phyloP scores from a whole-genome alignment of 768 basidiomycete genomes.

The Russula brevipes region DNA sequence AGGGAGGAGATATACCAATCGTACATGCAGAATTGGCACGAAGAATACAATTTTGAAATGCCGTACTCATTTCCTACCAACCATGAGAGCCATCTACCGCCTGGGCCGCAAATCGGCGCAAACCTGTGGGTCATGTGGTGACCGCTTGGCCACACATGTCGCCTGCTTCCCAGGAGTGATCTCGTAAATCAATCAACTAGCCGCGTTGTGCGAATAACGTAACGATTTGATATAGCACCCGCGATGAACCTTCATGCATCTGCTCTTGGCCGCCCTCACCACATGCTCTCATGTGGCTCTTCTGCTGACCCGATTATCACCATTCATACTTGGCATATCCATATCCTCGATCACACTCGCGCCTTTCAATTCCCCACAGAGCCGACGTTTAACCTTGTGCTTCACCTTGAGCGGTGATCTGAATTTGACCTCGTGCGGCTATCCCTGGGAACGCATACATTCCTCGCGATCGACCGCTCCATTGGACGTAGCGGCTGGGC shows the following conservation, averaged over 20 bases:
- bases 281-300: background rate
- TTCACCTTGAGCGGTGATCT: background rate
- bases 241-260: background rate
- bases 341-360: background rate
- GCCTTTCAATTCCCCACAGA: background rate
- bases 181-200: constrained; percentile 8
- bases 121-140: constrained; percentile 11
- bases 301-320: constrained; percentile 6
- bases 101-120: constrained; percentile 1
- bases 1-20: background rate
- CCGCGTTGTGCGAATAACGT: constrained; percentile 5
- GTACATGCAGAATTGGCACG: background rate
- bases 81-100: background rate
- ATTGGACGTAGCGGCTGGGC: background rate
- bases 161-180: background rate
- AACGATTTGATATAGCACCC: background rate
- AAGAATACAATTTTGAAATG: background rate
- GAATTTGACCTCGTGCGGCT: background rate
- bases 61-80: background rate
- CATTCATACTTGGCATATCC: constrained; percentile 3
- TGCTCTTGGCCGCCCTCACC: background rate
- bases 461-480: background rate
- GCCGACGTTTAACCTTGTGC: background rate
- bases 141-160: constrained; percentile 5
- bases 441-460: background rate